A percentile compares a stretch with the other conserved stretches of the same genome.
phyloP scores from a whole-genome alignment of 306 rosid genomes.

The Boehmeria nivea region DNA sequence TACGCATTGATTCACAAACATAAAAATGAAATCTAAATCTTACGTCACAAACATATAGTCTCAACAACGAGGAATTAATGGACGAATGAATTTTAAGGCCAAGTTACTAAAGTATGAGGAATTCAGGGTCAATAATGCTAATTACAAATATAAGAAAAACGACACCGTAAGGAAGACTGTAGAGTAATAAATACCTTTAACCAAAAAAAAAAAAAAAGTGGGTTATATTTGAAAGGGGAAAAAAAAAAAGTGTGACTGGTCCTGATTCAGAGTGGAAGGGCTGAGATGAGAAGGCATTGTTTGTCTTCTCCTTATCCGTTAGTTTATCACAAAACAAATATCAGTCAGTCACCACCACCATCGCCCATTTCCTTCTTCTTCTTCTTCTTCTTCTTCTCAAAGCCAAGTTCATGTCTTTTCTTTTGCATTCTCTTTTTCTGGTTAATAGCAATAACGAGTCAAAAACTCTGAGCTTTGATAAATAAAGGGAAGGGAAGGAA shows the following conservation, averaged over 20 bases:
- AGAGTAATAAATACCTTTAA: too few relatives aligned
- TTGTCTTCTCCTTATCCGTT: conserved; percentile 13
- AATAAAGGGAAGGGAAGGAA: neutral
- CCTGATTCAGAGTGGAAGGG: conserved; percentile 7
- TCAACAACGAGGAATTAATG: too few relatives aligned
- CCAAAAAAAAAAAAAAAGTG: too few relatives aligned
- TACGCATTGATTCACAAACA: too few relatives aligned
- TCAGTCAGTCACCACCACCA: neutral
- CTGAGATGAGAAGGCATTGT: conserved; percentile 3
- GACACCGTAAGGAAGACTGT: neutral
- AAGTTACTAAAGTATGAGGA: too few relatives aligned
- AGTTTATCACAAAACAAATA: neutral
- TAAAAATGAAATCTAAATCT: too few relatives aligned
- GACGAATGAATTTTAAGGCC: too few relatives aligned
- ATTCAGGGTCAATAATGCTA: too few relatives aligned
- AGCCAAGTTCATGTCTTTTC: neutral
- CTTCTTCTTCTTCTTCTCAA: neutral
- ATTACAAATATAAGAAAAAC: too few relatives aligned
- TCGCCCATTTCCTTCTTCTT: neutral
- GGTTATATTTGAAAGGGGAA: too few relatives aligned
- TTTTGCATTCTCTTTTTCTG: neutral
- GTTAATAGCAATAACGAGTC: neutral
- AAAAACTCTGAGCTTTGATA: neutral
- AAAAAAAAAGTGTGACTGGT: neutral
- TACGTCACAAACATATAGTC: too few relatives aligned